Percentiles rank a stretch among this genome's conserved stretches.
phyloP scores from a whole-genome alignment of 768 basidiomycete species.

The Suillus discolor region DNA sequence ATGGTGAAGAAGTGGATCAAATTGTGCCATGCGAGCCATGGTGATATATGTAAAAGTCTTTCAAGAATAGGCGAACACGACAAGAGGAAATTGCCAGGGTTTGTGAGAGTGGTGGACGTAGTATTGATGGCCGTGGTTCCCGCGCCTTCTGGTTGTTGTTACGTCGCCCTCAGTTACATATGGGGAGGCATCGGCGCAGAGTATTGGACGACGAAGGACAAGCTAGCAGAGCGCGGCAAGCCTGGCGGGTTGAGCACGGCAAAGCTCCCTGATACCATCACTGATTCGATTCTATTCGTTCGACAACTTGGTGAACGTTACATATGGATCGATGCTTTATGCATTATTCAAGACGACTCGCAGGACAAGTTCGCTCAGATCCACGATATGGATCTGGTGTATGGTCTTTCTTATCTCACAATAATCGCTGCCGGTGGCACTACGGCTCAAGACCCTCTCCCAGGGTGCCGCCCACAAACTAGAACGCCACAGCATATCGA shows the following conservation, averaged over 20 bases:
- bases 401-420: conserved; percentile 20
- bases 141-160: conserved; percentile 22
- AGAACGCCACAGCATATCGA: conserved; percentile 21
- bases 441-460: conserved; percentile 17
- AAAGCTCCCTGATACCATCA: conserved; percentile 24
- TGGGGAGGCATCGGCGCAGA: conserved; percentile 18
- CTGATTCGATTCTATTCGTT: conserved; percentile 25
- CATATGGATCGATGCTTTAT: conserved; percentile 28
- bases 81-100: conserved; percentile 2
- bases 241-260: conserved; percentile 1
- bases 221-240: neutral
- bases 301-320: conserved; percentile 24
- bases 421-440: conserved; percentile 19
- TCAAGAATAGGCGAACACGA: neutral
- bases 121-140: conserved; percentile 9
- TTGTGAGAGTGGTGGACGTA: conserved; percentile 10
- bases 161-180: conserved; percentile 27
- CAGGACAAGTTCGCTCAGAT: conserved; percentile 22
- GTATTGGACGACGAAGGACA: conserved; percentile 10
- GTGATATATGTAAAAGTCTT: conserved; percentile 2
- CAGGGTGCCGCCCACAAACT: conserved; percentile 16
- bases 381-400: conserved; percentile 23
- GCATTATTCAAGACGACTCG: conserved; percentile 24
- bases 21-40: conserved; percentile 2
- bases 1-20: conserved; percentile 11